Conservation (phyloP, 306 rosid species). For the Betula pendula region DNA sequence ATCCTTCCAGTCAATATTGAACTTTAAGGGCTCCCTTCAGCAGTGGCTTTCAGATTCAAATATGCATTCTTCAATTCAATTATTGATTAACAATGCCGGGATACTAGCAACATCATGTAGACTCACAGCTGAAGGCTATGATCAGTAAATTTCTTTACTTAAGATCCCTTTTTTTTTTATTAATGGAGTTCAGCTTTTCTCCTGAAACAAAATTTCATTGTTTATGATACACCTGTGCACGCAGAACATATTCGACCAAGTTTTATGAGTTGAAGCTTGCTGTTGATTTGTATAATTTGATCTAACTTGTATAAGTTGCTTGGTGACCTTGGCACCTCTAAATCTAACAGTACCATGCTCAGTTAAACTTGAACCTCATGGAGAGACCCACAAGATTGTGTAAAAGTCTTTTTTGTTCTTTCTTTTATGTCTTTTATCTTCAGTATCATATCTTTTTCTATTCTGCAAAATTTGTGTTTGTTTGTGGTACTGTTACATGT, state of each 20-base stretch:
- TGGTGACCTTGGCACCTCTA: slow-evolving; percentile 3
- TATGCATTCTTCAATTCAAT: slow-evolving; percentile 79
- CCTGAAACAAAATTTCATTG: slow-evolving; percentile 10
- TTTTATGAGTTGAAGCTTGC: slow-evolving; percentile 25
- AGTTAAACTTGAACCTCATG: slow-evolving; percentile 17
- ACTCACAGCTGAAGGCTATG: slow-evolving; percentile 73
- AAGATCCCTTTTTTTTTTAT: slow-evolving; percentile 4
- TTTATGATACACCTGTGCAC: background rate
- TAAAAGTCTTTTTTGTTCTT: slow-evolving; percentile 16
- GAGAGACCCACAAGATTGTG: slow-evolving; percentile 4
- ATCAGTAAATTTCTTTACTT: slow-evolving; percentile 55
- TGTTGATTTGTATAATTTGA: slow-evolving; percentile 7
- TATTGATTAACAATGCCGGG: slow-evolving; percentile 89
- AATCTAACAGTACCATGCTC: slow-evolving; percentile 9
- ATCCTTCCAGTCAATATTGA: slow-evolving; percentile 54
- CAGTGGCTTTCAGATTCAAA: slow-evolving; percentile 72
- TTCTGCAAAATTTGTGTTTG: background rate
- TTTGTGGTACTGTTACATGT: background rate
- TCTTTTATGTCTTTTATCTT: slow-evolving; percentile 2
- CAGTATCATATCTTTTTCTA: background rate
- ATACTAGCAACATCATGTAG: slow-evolving; percentile 77
- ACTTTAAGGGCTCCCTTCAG: slow-evolving; percentile 56
- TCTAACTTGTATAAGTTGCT: slow-evolving; percentile 4
- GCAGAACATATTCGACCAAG: slow-evolving; percentile 2
- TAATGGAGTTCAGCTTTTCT: background rate